Evolutionary conservation across 305 asterid genomes (phyloP).

Genomic region (Euphrasia arctica): DNA sequence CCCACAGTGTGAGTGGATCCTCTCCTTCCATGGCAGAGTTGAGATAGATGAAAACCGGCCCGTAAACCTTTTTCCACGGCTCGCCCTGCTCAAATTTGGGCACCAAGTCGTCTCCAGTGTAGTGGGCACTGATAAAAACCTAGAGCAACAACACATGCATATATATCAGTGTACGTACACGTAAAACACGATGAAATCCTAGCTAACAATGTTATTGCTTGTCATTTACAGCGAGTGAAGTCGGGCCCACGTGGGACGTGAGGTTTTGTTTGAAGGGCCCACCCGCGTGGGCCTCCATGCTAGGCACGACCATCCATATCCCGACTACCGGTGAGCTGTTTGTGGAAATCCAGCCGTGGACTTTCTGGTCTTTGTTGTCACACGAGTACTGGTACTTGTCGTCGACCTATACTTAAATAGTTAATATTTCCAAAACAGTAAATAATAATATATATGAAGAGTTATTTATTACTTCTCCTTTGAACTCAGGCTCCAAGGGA

Average conservation of each 20-base stretch:
- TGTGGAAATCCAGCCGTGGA: slow-evolving; percentile 89
- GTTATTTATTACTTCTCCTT: slow-evolving; percentile 56
- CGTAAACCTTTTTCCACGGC: slow-evolving; percentile 94
- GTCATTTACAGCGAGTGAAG: slow-evolving; percentile 60
- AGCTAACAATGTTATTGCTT: not conserved
- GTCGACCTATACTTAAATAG: slow-evolving; percentile 53
- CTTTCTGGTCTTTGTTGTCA: slow-evolving; percentile 83
- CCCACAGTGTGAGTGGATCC: slow-evolving; percentile 73
- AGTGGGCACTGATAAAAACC: slow-evolving; percentile 76
- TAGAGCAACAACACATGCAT: slow-evolving; percentile 1
- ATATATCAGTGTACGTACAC: too few relatives aligned
- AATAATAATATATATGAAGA: too few relatives aligned
- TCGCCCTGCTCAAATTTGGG: slow-evolving; percentile 84
- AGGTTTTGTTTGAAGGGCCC: slow-evolving; percentile 96
- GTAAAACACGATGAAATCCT: too few relatives aligned
- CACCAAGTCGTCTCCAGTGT: slow-evolving; percentile 81
- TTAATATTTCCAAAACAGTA: too few relatives aligned
- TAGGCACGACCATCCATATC: slow-evolving; percentile 89
- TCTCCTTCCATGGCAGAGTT: slow-evolving; percentile 63
- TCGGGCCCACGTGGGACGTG: slow-evolving; percentile 92
- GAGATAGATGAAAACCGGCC: slow-evolving; percentile 81
- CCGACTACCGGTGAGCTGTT: slow-evolving; percentile 64
- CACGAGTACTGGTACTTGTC: slow-evolving; percentile 93
- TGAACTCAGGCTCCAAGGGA: slow-evolving; percentile 76
- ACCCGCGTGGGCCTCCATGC: slow-evolving; percentile 83